phyloP scores from a whole-genome alignment of 2,329 filamentous ascomycete genomes.

The Fusarium keratoplasticum region DNA sequence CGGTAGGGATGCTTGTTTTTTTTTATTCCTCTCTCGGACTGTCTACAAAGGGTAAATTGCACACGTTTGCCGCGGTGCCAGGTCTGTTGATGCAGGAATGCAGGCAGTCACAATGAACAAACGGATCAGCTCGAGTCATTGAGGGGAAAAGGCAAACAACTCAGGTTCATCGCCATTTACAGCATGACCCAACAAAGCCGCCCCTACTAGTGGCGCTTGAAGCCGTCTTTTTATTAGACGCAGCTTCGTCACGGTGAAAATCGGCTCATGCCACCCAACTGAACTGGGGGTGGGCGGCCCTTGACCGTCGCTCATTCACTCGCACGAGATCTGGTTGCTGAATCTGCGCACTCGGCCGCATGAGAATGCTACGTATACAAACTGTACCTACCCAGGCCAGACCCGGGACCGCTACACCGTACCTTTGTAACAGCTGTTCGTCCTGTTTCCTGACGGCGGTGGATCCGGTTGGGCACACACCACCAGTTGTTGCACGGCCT shows the following conservation, averaged over 20 bases:
- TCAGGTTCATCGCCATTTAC: background rate
- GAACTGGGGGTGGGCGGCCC: background rate
- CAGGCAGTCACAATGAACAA: background rate
- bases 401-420: constrained; percentile 11
- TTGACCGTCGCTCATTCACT: constrained; percentile 22
- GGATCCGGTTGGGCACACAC: constrained; percentile 34
- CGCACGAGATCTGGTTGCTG: constrained; percentile 34
- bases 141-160: background rate
- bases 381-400: constrained; percentile 9
- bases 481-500: constrained; percentile 35
- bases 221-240: constrained; percentile 19
- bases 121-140: background rate
- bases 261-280: constrained; percentile 32
- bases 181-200: background rate
- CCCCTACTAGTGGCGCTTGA: background rate
- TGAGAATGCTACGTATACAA: constrained; percentile 1
- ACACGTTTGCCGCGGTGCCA: background rate
- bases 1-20: constrained; percentile 15
- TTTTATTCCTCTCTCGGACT: background rate
- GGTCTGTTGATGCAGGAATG: background rate
- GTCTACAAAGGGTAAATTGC: background rate
- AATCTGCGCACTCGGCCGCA: constrained; percentile 26
- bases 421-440: constrained; percentile 36
- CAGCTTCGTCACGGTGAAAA: constrained; percentile 20
- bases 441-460: constrained; percentile 29